Base-by-base conservation (phyloP, 345 rosid genomes). In the sweet orange (Citrus sinensis) region DNA sequence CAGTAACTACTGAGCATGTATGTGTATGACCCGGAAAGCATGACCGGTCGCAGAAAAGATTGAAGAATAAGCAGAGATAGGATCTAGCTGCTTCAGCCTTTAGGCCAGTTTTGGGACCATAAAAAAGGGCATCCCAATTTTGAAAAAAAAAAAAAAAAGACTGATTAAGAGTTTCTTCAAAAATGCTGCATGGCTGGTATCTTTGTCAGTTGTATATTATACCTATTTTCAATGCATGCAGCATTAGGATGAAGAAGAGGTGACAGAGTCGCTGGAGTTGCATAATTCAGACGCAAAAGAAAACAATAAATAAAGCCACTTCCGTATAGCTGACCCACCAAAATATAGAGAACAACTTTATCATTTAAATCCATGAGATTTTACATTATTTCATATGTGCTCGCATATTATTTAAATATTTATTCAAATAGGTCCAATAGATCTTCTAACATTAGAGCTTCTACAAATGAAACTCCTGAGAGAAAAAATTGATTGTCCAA, bases 221-320 rank as follows among this genome's bases (percentile, higher is more conserved):
- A 25, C 61, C 42, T 42, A 66, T 32, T 78, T 66, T 56, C 69
- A 78, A 73, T 67, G 80, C 78, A 74, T 80, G 77, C 81, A 77
- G 75, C 78, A 63, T 55, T 76, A 55, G 76, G 67, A 49, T 11
- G n/a, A 40, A 39, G 42, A 22, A n/a, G 68, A 27, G 68, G 1
- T 4, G 62, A 54, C 39, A 27, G 60, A 4, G 30, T 4, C 24
- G 4, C 10, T 24, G 46, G 16, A 54, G 63, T 25, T 51, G 55
- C 2, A 7, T 9, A 9, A 9, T 9, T 22, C 6, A 20, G 9
- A 59, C 49, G 32, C 24, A 74, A 74, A 6, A 61, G 66, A 67
- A 39, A 24, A 42, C 39, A 62, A 16, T 42, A 29, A 39, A 16
- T 2, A 32, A 13, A 76, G 51, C 59, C 61, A 27, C 32, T 17